These are phyloP conservation scores for Hypholoma sublateritium DNA, from an alignment of 768 basidiomycete species.

Conservation along the genomic window DNA sequence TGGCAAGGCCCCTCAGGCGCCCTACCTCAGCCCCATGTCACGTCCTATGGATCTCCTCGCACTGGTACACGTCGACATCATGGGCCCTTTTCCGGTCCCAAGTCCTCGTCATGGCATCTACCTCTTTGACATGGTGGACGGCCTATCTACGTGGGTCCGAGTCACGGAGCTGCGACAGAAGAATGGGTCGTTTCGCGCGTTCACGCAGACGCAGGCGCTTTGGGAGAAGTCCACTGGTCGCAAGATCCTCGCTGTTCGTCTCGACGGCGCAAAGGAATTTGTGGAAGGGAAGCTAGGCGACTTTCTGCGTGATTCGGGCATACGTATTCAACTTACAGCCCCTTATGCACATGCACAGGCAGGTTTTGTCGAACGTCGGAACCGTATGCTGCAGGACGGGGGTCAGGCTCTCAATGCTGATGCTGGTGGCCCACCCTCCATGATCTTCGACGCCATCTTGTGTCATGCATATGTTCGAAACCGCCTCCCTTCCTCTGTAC, in stretches of 20 bases:
- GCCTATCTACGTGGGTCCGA: neutral
- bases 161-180: neutral
- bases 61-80: neutral
- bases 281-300: slow-evolving; percentile 1
- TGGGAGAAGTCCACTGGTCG: slow-evolving; percentile 4
- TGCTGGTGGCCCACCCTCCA: neutral
- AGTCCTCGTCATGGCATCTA: neutral
- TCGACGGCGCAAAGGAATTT: slow-evolving; percentile 20
- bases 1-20: neutral
- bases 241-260: slow-evolving; percentile 9
- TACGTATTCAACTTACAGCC: slow-evolving; percentile 9
- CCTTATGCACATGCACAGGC: slow-evolving; percentile 14
- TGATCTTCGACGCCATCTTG: neutral
- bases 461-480: neutral
- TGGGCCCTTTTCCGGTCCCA: neutral
- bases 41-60: neutral
- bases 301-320: slow-evolving; percentile 6
- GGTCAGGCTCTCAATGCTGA: neutral
- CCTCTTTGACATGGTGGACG: neutral
- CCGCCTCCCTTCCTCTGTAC: neutral
- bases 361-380: slow-evolving; percentile 8
- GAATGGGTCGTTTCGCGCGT: neutral
- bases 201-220: neutral
- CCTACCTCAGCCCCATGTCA: neutral
- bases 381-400: slow-evolving; percentile 9